A percentile compares a stretch with the other conserved stretches of the same genome.
These are phyloP conservation scores for Gymnopilus dilepis DNA, from an alignment of 768 basidiomycete genomes.

Conservation along the genomic window DNA sequence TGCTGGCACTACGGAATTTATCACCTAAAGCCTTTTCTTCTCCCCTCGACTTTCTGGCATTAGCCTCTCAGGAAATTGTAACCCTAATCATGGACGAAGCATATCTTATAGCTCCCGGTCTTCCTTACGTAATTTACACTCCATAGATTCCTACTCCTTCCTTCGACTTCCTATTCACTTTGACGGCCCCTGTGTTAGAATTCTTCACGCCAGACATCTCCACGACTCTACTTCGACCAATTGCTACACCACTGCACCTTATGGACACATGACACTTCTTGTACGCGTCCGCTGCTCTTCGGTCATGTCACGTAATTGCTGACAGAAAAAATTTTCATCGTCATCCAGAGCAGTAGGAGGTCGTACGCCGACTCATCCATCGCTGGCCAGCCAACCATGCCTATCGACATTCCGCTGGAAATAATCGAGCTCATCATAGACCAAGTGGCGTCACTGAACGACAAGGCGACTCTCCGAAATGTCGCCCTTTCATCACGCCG, in stretches of 20 bases:
- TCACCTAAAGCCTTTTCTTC: neutral
- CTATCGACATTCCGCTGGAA: slow-evolving; percentile 21
- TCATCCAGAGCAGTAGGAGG: neutral
- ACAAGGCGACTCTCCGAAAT: slow-evolving; percentile 19
- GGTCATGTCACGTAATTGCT: neutral
- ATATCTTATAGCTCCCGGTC: slow-evolving; percentile 6
- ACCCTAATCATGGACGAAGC: neutral
- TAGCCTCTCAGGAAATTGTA: neutral
- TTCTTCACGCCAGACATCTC: slow-evolving; percentile 2
- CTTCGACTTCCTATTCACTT: neutral
- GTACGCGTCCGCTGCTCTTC: neutral
- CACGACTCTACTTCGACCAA: slow-evolving; percentile 1
- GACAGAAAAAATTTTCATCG: neutral
- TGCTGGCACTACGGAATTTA: neutral
- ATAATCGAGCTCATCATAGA: slow-evolving; percentile 26
- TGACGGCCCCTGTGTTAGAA: neutral
- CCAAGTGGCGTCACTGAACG: slow-evolving; percentile 14
- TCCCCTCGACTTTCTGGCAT: neutral
- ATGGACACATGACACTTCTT: slow-evolving; percentile 5
- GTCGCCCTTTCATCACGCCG: slow-evolving; percentile 16
- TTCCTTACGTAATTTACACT: neutral
- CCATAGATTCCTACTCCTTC: neutral
- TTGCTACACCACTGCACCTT: neutral
- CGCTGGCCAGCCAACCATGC: neutral
- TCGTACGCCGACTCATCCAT: neutral